Evolutionary conservation across 2,329 filamentous ascomycete genomes (phyloP).

Genomic region (Exophiala oligosperma): DNA sequence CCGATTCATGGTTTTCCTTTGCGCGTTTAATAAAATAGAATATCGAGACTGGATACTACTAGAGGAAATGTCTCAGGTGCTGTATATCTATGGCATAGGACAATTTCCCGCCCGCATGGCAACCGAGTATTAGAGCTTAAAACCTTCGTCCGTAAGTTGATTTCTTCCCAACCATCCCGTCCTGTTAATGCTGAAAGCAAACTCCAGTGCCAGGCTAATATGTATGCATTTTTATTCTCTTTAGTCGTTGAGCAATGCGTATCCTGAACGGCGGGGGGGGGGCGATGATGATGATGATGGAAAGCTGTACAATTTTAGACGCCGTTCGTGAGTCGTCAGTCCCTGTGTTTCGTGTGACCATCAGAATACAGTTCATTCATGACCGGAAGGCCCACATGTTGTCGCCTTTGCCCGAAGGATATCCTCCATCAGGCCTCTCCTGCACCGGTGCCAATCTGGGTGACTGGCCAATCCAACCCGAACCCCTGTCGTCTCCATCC

Average conservation of each 20-base stretch:
- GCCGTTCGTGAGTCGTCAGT: conserved; percentile 22
- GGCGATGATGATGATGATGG: neutral
- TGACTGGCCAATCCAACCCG: conserved; percentile 21
- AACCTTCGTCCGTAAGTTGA: neutral
- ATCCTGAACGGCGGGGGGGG: neutral
- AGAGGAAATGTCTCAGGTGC: neutral
- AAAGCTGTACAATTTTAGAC: conserved; percentile 24
- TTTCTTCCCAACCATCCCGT: neutral
- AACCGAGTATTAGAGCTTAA: neutral
- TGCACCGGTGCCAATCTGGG: conserved; percentile 23
- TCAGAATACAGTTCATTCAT: conserved; percentile 7
- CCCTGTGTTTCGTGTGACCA: conserved; percentile 6
- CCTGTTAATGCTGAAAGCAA: conserved; percentile 1
- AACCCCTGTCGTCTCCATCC: conserved; percentile 50
- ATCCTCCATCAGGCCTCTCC: conserved; percentile 20
- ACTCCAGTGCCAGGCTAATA: neutral
- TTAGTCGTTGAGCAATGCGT: neutral
- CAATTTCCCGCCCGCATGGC: neutral
- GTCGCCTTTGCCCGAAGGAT: conserved; percentile 13
- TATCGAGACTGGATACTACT: neutral
- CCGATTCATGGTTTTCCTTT: too few relatives aligned
- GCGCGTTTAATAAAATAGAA: too few relatives aligned
- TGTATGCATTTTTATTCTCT: conserved; percentile 19
- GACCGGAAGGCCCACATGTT: conserved; percentile 20
- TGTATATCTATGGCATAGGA: neutral